Base-by-base conservation (phyloP, 208 protist genomes). In the Plasmodiophora brassicae region DNA sequence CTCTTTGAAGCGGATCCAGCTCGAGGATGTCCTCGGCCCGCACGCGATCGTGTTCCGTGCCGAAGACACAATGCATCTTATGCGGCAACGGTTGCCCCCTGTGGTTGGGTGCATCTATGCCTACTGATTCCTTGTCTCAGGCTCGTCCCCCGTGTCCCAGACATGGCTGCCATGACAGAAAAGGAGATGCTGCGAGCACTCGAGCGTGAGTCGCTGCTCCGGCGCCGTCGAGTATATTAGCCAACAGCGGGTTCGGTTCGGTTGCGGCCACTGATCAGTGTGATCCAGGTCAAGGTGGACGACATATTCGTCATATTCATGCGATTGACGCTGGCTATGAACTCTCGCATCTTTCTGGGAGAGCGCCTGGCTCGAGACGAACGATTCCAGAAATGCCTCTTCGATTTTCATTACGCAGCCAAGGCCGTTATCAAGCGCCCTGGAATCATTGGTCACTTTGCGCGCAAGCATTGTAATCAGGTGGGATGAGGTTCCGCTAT, bases 141-240 rank as follows among this genome's bases (percentile, higher is more conserved):
- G 65, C 41, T 78, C 10, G 32, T 38, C 32, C 65, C 65, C 10
- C 5, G 65, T 14, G 32, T 78, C 65, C 5, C 20, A 38, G 65
- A 78, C n/a, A 78, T 36, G 14, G 65, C 65, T 8, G 10, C 65
- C 65, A 5, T 36, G 5, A 5, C 41, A 44, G 65, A 78, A 38
- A 32, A 78, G 14, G 65, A 78, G n/a, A 78, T 78, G 65, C 65
- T 14, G 10, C n/a, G n/a, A n/a, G 65, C 65, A n/a, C 65, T 78
- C 10, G 5, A 5, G n/a, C 65, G 32, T 8, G 65, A 78, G 41
- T n/a, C 65, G 65, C 65, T 78, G 5, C 65, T 44, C 41, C 65
- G 65, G 5, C 65, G 41, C 65, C n/a, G n/a, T n/a, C n/a, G n/a
- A n/a, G n/a, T n/a, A n/a, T n/a, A n/a, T n/a, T n/a, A n/a, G n/a